Conservation (phyloP, 768 basidiomycete species). For the Boletus eberwhitei region DNA sequence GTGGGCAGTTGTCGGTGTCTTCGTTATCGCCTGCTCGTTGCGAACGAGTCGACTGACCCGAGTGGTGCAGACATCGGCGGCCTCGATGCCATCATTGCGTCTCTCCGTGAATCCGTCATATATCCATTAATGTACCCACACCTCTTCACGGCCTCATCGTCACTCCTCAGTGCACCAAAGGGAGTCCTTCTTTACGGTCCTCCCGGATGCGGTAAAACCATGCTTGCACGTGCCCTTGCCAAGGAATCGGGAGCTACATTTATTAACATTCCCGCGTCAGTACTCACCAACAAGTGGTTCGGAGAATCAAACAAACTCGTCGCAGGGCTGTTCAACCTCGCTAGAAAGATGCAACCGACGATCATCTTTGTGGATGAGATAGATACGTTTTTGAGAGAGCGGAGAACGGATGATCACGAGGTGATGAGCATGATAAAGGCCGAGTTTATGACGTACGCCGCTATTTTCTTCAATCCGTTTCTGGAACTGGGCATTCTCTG, state of each 20-base stretch:
- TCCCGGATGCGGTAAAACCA: constrained; percentile 98
- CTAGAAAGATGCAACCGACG: constrained; percentile 87
- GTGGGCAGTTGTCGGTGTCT: constrained; percentile 36
- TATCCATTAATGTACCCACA: constrained; percentile 90
- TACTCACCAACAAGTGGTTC: constrained; percentile 79
- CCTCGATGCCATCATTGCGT: constrained; percentile 84
- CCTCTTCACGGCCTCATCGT: constrained; percentile 77
- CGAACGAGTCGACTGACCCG: not conserved
- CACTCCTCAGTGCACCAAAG: constrained; percentile 87
- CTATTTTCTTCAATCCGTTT: not conserved
- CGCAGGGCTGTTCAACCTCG: constrained; percentile 89
- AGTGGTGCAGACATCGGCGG: constrained; percentile 76
- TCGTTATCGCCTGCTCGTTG: not conserved
- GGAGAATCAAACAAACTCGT: constrained; percentile 95
- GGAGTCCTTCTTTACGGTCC: constrained; percentile 95
- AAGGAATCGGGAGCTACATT: constrained; percentile 98
- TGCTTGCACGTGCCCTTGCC: constrained; percentile 98
- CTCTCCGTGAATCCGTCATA: constrained; percentile 92
- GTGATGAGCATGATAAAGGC: constrained; percentile 99
- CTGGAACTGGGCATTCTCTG: not conserved
- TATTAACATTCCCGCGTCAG: constrained; percentile 79
- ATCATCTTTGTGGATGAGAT: constrained; percentile 99
- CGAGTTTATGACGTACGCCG: constrained; percentile 83
- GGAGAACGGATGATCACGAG: constrained; percentile 89
- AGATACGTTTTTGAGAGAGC: constrained; percentile 88